Evolutionary conservation across 805 yeast species (phyloP), one percentile per base, ranked within the genome.

Genomic region (Zygoascus tannicola): DNA sequence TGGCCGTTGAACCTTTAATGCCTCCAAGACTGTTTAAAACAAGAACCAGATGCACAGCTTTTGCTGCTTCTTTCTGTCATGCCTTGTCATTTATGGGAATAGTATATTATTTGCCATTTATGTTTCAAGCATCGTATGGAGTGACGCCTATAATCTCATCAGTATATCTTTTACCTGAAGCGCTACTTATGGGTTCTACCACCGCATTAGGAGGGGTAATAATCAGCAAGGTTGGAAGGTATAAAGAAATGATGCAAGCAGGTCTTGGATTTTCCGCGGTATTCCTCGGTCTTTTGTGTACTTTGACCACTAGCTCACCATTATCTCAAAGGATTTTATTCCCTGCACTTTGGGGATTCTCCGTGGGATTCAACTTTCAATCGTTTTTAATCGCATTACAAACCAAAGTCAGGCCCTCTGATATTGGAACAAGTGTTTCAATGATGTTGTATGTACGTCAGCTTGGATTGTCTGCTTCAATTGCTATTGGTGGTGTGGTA

Each of bases 321-420:
- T 46, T 51, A 2, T 54, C 69, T 1, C 41, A 55, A 21, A 64
- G 69, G 45, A 67, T 75, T 41, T 75, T 78, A 0, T 60, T 65
- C 28, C 66, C 72, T 44, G 69, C 75, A 22, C 51, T 72, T 4
- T 54, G 63, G 5, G 82, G 82, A 21, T 59, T 69, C 4, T 65
- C 73, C 0, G 56, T 68, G 35, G 83, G 82, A 2, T 26, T 71
- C 14, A 62, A 59, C 43, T 59, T 74, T 55, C 80, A 75, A 54
- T 60, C 75, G 1, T 59, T 73, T 38, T 53, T 73, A 26, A 56
- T 70, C 1, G 64, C 73, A 1, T 78, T 75, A 51, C 56, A 75
- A 5, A 59, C 66, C 19, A 75, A 76, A 8, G 78, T 81, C 28
- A 71, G 74, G 47, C 56, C 63, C 1, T 67, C 73, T 4, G 80